phyloP scores from a whole-genome alignment of 163 green algal species.

The Chlorella variabilis region DNA sequence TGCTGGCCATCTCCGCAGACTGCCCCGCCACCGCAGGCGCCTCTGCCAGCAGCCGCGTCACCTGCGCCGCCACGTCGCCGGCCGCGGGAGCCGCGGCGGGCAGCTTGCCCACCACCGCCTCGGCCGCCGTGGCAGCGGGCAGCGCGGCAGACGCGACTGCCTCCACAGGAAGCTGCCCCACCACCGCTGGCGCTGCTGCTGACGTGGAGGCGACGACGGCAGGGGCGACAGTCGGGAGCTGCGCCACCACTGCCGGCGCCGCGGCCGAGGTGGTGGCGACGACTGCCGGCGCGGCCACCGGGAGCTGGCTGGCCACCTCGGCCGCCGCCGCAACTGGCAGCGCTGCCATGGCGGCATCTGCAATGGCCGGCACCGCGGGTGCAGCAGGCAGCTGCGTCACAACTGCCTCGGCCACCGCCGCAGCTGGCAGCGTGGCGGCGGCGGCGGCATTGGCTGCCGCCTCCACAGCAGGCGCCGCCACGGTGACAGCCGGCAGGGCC shows the following conservation, averaged over 20 bases:
- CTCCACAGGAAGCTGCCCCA: conserved; percentile 1
- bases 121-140: background rate
- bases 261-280: background rate
- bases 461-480: background rate
- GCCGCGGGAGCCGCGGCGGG: conserved; percentile 29
- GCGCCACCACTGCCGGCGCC: background rate
- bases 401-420: background rate
- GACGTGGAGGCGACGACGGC: background rate
- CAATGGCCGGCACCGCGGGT: background rate
- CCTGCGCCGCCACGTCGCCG: conserved; percentile 6
- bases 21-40: conserved; percentile 25
- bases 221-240: background rate
- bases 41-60: conserved; percentile 13
- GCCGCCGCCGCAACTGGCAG: conserved; percentile 14
- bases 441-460: conserved; percentile 2
- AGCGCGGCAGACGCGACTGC: background rate
- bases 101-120: conserved; percentile 41
- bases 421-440: background rate
- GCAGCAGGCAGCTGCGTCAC: background rate
- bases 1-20: conserved; percentile 31
- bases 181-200: background rate
- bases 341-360: conserved; percentile 18
- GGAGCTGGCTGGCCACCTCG: conserved; percentile 28
- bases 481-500: background rate
- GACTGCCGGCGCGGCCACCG: background rate